Evolutionary conservation across 2,329 filamentous ascomycete species (phyloP).

Genomic region (Penicillium nordicum): DNA sequence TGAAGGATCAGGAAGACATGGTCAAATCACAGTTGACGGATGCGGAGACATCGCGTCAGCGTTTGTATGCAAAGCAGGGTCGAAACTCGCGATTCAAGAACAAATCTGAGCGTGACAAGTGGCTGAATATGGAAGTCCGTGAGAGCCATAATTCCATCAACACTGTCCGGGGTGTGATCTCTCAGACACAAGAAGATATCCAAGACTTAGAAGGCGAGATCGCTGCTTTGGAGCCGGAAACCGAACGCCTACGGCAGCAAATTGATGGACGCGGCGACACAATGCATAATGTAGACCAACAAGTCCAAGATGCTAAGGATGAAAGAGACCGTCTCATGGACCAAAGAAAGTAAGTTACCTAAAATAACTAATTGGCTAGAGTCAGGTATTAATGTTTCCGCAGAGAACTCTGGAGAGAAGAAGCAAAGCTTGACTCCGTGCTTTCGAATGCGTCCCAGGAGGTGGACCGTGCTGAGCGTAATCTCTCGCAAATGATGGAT

Average conservation of each 20-base stretch:
- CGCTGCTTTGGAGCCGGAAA: constrained; percentile 66
- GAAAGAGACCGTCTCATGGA: constrained; percentile 75
- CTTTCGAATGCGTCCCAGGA: constrained; percentile 73
- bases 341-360: constrained; percentile 65
- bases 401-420: constrained; percentile 74
- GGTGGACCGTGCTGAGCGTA: constrained; percentile 71
- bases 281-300: constrained; percentile 67
- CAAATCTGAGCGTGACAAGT: constrained; percentile 83
- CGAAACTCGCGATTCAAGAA: constrained; percentile 82
- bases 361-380: neutral
- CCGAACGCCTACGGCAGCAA: constrained; percentile 64
- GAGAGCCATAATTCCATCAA: constrained; percentile 73
- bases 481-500: constrained; percentile 82
- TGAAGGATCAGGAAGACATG: constrained; percentile 68
- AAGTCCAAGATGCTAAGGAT: constrained; percentile 74
- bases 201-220: constrained; percentile 68
- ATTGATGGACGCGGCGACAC: constrained; percentile 77
- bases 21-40: constrained; percentile 70
- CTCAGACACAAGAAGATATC: constrained; percentile 83
- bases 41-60: constrained; percentile 69
- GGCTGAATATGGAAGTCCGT: constrained; percentile 73
- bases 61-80: constrained; percentile 88
- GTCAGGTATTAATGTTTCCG: constrained; percentile 8
- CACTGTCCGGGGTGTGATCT: constrained; percentile 76
- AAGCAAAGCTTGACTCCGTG: constrained; percentile 78